Evolutionary conservation across 495 filamentous ascomycete species (phyloP), one percentile per base, ranked within the genome.

Genomic region (Viridothelium virens): DNA sequence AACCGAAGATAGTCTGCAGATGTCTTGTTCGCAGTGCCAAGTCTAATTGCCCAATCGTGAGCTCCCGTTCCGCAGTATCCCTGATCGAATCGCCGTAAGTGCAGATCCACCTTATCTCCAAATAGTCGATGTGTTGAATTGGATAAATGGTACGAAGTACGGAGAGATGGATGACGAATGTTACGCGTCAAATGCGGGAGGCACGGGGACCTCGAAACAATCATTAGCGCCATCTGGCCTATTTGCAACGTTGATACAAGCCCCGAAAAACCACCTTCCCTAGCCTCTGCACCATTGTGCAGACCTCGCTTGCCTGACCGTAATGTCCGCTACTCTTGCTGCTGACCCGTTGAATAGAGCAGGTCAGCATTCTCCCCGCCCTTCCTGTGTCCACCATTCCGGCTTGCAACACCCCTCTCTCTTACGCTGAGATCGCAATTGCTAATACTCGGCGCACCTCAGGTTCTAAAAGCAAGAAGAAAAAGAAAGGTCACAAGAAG

Each of bases 181-280:
- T 59, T 59, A 59, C 53, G 53, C 53, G 53, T 59, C 53, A 59
- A 14, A 10, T 59, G 53, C 53, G 53, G 53, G 53, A 59, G 53
- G 53, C 33, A n/a, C 31, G n/a, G 53, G 31, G 53, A 36, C 7
- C 3, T 53, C 48, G 48, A 53, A 53, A 53, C 48, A 53, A 36
- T 44, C 7, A 14, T 44, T 44, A 44, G 7, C 41, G 6, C 41
- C 41, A 44, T 7, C 14, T 44, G 14, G 41, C 14, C 41, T 44
- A 59, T 59, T 59, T 59, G 53, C 53, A 59, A 59, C 53, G 31
- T 59, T 59, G 53, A 59, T 59, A 59, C 31, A 59, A 53, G n/a
- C 48, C 25, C 25, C 41, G 7, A 7, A 44, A 44, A 7, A 44
- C 41, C 41, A 7, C 41, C 41, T 14, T 1, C 6, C 6, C 41